These are phyloP conservation scores for Talaromyces nanjingensis DNA, from an alignment of 495 filamentous ascomycete genomes.

Conservation along the genomic window DNA sequence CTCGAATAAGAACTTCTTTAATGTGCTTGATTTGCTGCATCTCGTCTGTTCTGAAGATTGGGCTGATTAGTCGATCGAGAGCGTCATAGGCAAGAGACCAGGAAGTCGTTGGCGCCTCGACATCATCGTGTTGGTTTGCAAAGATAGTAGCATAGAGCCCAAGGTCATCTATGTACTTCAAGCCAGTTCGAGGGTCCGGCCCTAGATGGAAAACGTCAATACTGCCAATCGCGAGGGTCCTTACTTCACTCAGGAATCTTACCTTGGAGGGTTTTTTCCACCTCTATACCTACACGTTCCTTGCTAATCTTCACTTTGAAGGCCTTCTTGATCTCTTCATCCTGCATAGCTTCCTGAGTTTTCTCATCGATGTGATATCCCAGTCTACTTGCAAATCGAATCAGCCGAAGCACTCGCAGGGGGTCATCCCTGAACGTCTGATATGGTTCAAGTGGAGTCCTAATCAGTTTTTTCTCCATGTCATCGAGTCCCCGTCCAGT, in stretches of 20 bases:
- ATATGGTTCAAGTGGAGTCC: slow-evolving; percentile 80
- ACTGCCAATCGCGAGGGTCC: not conserved
- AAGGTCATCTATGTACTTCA: slow-evolving; percentile 68
- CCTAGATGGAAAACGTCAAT: slow-evolving; percentile 32
- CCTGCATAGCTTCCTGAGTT: slow-evolving; percentile 66
- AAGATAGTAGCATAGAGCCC: slow-evolving; percentile 77
- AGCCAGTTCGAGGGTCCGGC: slow-evolving; percentile 57
- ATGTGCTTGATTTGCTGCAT: slow-evolving; percentile 16
- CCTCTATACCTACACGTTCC: slow-evolving; percentile 74
- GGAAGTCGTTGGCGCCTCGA: slow-evolving; percentile 36
- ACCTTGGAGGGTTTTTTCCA: slow-evolving; percentile 89
- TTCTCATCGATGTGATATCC: slow-evolving; percentile 66
- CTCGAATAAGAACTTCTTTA: slow-evolving; percentile 48
- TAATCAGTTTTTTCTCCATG: slow-evolving; percentile 62
- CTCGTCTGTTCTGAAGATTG: slow-evolving; percentile 17
- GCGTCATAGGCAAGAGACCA: slow-evolving; percentile 36
- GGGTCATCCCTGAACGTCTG: slow-evolving; percentile 96
- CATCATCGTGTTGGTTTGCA: slow-evolving; percentile 38
- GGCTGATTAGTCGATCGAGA: slow-evolving; percentile 15
- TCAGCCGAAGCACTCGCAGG: slow-evolving; percentile 76
- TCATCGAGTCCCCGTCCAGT: slow-evolving; percentile 68
- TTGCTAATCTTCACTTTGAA: slow-evolving; percentile 87
- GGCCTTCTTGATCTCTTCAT: slow-evolving; percentile 63
- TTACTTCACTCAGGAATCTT: slow-evolving; percentile 6
- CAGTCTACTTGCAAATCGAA: slow-evolving; percentile 83